These are phyloP conservation scores for Venturia pyrina DNA, from an alignment of 2,329 filamentous ascomycete species.

Conservation along the genomic window DNA sequence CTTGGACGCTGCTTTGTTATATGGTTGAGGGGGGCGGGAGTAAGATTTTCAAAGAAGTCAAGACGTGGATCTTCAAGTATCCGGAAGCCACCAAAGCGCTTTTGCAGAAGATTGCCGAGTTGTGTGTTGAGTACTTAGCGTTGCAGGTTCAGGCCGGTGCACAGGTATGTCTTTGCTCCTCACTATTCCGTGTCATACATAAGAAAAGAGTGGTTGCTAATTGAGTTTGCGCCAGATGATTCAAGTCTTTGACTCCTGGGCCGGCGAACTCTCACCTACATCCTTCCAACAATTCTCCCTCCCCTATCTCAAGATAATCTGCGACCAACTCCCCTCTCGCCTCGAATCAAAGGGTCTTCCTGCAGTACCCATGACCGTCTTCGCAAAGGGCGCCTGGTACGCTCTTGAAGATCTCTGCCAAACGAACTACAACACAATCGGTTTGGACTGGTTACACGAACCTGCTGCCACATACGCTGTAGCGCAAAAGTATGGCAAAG, in stretches of 20 bases:
- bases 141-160: conserved; percentile 88
- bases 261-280: conserved; percentile 77
- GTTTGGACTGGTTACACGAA: conserved; percentile 90
- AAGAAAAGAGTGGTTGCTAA: neutral
- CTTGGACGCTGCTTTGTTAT: conserved; percentile 95
- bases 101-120: conserved; percentile 81
- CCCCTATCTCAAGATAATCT: conserved; percentile 78
- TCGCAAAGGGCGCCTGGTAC: conserved; percentile 96
- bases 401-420: conserved; percentile 79
- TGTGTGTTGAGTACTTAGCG: conserved; percentile 91
- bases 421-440: conserved; percentile 85
- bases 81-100: conserved; percentile 68
- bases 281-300: conserved; percentile 78
- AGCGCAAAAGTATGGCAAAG: conserved; percentile 59
- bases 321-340: conserved; percentile 64
- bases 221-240: conserved; percentile 48
- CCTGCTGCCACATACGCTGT: conserved; percentile 73
- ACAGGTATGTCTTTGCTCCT: conserved; percentile 45
- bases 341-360: conserved; percentile 66
- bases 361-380: conserved; percentile 90
- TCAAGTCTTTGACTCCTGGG: conserved; percentile 98
- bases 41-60: conserved; percentile 87
- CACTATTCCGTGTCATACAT: conserved; percentile 15
- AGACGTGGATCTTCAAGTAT: conserved; percentile 95
- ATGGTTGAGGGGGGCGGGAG: conserved; percentile 98